These are phyloP conservation scores for Hericium rajendrae DNA, from an alignment of 768 basidiomycete species.

Conservation along the genomic window DNA sequence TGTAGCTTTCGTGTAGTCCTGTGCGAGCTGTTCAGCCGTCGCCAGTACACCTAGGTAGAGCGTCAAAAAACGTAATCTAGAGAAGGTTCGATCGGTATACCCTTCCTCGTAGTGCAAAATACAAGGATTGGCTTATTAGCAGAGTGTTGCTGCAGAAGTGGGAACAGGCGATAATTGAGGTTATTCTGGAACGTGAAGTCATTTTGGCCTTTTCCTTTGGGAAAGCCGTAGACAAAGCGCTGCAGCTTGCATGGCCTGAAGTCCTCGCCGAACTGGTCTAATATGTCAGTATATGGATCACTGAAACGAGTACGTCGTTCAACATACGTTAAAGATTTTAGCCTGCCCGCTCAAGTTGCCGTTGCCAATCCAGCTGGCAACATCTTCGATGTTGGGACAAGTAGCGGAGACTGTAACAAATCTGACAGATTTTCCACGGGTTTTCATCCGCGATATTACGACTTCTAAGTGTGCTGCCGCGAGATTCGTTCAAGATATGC, in stretches of 20 bases:
- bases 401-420: slow-evolving; percentile 91
- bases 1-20: slow-evolving; percentile 54
- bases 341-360: slow-evolving; percentile 36
- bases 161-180: slow-evolving; percentile 67
- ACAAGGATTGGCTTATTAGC: slow-evolving; percentile 78
- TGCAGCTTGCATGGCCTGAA: slow-evolving; percentile 80
- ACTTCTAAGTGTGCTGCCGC: slow-evolving; percentile 95
- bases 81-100: slow-evolving; percentile 25
- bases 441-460: slow-evolving; percentile 88
- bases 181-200: slow-evolving; percentile 68
- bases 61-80: slow-evolving; percentile 8
- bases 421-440: slow-evolving; percentile 56
- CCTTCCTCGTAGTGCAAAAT: slow-evolving; percentile 85
- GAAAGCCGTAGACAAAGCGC: slow-evolving; percentile 63
- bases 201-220: slow-evolving; percentile 52
- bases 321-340: slow-evolving; percentile 55
- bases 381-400: slow-evolving; percentile 85
- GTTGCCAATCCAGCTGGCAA: slow-evolving; percentile 79
- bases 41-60: slow-evolving; percentile 29
- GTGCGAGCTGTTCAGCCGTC: slow-evolving; percentile 71
- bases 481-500: slow-evolving; percentile 82
- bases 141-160: slow-evolving; percentile 62
- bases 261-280: slow-evolving; percentile 78
- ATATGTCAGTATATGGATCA: neutral
- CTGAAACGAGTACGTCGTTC: neutral